Conservation (phyloP, 371 early-diverging fungal species). For the Syncephalastrum contaminatum region DNA sequence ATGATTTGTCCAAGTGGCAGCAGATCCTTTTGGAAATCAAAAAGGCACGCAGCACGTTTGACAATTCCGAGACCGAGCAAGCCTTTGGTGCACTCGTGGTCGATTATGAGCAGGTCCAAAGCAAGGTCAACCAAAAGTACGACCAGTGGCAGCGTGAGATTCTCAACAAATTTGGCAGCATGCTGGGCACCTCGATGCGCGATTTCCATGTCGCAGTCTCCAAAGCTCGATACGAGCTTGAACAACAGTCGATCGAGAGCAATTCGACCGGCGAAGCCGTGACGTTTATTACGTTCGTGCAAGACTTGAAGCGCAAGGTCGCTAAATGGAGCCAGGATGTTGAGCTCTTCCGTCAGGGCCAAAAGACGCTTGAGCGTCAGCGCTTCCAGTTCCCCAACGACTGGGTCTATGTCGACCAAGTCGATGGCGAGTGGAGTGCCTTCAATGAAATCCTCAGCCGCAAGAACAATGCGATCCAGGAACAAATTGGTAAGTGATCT, state of each 20-base stretch:
- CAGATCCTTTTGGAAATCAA: slow-evolving; percentile 93
- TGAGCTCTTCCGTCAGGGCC: slow-evolving; percentile 86
- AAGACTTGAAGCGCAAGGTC: slow-evolving; percentile 89
- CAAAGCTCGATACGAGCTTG: slow-evolving; percentile 84
- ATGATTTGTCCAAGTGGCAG: slow-evolving; percentile 92
- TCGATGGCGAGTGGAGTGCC: slow-evolving; percentile 97
- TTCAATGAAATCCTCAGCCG: slow-evolving; percentile 91
- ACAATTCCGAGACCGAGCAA: slow-evolving; percentile 90
- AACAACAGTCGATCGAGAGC: slow-evolving; percentile 84
- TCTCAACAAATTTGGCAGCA: slow-evolving; percentile 85
- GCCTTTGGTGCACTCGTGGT: slow-evolving; percentile 87
- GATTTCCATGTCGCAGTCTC: slow-evolving; percentile 78
- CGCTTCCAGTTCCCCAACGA: slow-evolving; percentile 92
- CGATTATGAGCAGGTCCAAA: slow-evolving; percentile 96
- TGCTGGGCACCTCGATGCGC: slow-evolving; percentile 83
- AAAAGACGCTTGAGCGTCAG: slow-evolving; percentile 92
- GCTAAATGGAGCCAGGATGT: slow-evolving; percentile 83
- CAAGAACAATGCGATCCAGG: slow-evolving; percentile 92
- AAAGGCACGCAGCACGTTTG: slow-evolving; percentile 92
- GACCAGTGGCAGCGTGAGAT: slow-evolving; percentile 98
- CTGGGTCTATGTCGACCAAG: slow-evolving; percentile 95
- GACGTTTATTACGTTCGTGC: slow-evolving; percentile 93
- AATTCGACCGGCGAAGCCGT: slow-evolving; percentile 92
- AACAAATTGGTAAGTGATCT: slow-evolving; percentile 71
- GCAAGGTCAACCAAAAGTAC: slow-evolving; percentile 97